Percentiles rank a stretch among this genome's conserved stretches.
Evolutionary conservation across 176 grass and related monocot species (phyloP).

Genomic region (Triticum dicoccoides): DNA sequence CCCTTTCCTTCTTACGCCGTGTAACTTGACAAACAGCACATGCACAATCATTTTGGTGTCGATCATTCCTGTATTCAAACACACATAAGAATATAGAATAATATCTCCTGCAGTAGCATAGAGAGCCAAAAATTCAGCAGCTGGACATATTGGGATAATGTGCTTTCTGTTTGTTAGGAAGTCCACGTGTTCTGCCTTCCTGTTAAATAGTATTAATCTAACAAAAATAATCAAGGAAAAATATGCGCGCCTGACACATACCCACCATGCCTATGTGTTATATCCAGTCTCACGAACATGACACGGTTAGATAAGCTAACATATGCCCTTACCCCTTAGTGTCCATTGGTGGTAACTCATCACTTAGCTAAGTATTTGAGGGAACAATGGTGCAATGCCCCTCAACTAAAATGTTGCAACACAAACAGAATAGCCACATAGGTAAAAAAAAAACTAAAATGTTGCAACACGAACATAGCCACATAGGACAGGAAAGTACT

Average conservation of each 20-base stretch:
- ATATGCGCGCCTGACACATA: background rate
- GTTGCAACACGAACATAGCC: background rate
- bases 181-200: background rate
- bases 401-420: background rate
- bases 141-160: background rate
- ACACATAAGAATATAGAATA: slow-evolving; percentile 22
- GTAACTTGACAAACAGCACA: slow-evolving; percentile 88
- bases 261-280: background rate
- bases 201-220: background rate
- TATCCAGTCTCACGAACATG: background rate
- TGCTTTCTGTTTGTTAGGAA: slow-evolving; percentile 7
- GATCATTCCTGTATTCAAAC: slow-evolving; percentile 61
- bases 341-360: background rate
- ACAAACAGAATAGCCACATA: slow-evolving; percentile 1
- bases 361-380: background rate
- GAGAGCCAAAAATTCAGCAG: background rate
- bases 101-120: background rate
- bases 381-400: background rate
- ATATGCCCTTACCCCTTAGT: background rate
- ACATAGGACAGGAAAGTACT: background rate
- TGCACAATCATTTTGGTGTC: slow-evolving; percentile 65
- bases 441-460: background rate
- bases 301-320: background rate
- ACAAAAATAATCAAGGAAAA: background rate
- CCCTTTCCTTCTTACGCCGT: slow-evolving; percentile 69